phyloP scores from a whole-genome alignment of 2,329 filamentous ascomycete genomes.

The Sporothrix curviconia region DNA sequence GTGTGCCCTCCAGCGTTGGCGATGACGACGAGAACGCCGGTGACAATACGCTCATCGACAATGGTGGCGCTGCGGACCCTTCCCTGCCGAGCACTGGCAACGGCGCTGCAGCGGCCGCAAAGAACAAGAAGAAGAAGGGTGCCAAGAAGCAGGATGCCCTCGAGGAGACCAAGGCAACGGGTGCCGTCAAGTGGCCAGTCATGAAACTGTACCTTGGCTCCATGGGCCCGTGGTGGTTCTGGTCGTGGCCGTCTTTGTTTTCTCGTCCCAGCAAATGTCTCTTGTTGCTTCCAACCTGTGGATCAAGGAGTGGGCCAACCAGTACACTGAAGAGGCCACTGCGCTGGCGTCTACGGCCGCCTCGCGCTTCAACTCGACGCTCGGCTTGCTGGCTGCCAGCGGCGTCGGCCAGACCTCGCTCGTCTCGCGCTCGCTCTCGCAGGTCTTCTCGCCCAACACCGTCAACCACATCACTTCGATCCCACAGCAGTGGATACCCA shows the following conservation, averaged over 20 bases:
- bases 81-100: slow-evolving; percentile 35
- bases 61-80: slow-evolving; percentile 43
- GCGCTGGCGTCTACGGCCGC: background rate
- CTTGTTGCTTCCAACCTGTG: slow-evolving; percentile 86
- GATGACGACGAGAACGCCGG: slow-evolving; percentile 53
- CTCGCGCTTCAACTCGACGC: background rate
- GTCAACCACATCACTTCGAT: background rate
- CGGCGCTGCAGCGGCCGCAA: slow-evolving; percentile 34
- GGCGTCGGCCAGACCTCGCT: slow-evolving; percentile 6
- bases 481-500: slow-evolving; percentile 15
- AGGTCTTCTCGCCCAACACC: slow-evolving; percentile 6
- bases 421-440: slow-evolving; percentile 11
- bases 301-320: slow-evolving; percentile 93
- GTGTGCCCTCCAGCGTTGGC: slow-evolving; percentile 67
- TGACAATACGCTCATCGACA: slow-evolving; percentile 48
- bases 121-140: slow-evolving; percentile 56
- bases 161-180: slow-evolving; percentile 74
- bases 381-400: background rate
- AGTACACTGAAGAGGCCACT: slow-evolving; percentile 53
- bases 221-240: slow-evolving; percentile 98
- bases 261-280: slow-evolving; percentile 74
- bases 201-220: slow-evolving; percentile 77
- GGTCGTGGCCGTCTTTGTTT: slow-evolving; percentile 67
- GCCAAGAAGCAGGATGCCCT: slow-evolving; percentile 46
- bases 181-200: slow-evolving; percentile 81